phyloP scores from a whole-genome alignment of 805 yeast genomes.

The Hanseniaspora thailandica region DNA sequence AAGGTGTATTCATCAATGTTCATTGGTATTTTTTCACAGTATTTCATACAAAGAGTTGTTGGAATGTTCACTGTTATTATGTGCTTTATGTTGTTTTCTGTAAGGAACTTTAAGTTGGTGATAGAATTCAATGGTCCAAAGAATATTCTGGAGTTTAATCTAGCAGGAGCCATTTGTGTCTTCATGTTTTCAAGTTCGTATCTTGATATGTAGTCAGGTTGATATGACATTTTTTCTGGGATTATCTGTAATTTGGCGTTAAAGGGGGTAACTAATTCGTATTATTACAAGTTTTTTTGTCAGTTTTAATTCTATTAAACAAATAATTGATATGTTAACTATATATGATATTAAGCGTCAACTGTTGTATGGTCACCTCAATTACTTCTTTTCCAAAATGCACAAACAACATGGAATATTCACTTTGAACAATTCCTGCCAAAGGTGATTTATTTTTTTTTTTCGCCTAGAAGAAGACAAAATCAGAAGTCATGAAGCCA shows the following conservation, averaged over 20 bases:
- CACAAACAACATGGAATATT: too few relatives aligned
- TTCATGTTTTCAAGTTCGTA: slow-evolving; percentile 17
- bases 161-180: slow-evolving; percentile 32
- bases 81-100: slow-evolving; percentile 31
- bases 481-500: too few relatives aligned
- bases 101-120: slow-evolving; percentile 31
- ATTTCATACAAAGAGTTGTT: slow-evolving; percentile 26
- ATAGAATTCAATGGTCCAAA: slow-evolving; percentile 38
- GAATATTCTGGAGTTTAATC: slow-evolving; percentile 32
- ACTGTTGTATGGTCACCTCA: too few relatives aligned
- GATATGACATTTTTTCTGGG: slow-evolving; percentile 15
- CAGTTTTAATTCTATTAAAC: too few relatives aligned
- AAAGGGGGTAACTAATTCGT: background rate
- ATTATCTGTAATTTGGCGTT: background rate
- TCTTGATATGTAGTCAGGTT: slow-evolving; percentile 15
- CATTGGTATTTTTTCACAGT: slow-evolving; percentile 23
- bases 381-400: too few relatives aligned
- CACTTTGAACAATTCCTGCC: too few relatives aligned
- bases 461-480: too few relatives aligned
- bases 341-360: too few relatives aligned
- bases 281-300: too few relatives aligned
- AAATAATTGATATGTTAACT: too few relatives aligned
- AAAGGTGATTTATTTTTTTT: too few relatives aligned
- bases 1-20: slow-evolving; percentile 25
- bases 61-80: slow-evolving; percentile 30